Evolutionary conservation across 2,329 filamentous ascomycete species (phyloP), one percentile per base, ranked within the genome.

Genomic region (Epichloe uncinata): DNA sequence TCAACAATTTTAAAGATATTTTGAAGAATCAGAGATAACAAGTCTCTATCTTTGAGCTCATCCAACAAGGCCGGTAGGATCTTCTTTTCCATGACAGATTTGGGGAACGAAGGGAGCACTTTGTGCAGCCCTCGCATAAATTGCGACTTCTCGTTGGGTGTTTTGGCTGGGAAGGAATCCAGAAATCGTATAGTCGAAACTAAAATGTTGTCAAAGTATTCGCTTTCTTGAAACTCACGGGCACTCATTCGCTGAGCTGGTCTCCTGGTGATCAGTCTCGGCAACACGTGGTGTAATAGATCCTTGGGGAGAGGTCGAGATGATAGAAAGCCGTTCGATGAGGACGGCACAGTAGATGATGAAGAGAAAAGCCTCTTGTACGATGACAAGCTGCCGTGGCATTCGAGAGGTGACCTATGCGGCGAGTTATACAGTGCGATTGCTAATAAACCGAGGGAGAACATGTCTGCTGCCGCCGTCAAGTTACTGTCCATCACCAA

Each of bases 131-230:
- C 93, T 49, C 88, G 81, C 77, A 98, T 79, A 63, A 98, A 98
- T 51, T 89, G 84, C 6, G 84, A 77, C 64, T 98, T 98, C 62
- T 98, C 93, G 54, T 81, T 86, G 0, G 87, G 77, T 1, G 89
- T 95, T 69, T 98, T 98, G 35, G 87, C 87, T 0, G 93, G 91
- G 52, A 98, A 80, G 0, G 83, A 79, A 59, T 98, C 93, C 26
- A 98, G 72, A 61, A 98, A 98, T 12, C 93, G 86, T 54, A 98
- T 95, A 0, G 93, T 96, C 0, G 90, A 95, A 20, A 98, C 88
- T 4, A 98, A 74, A 43, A 97, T 87, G 60, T 97, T 98, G 67
- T 98, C 89, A 63, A 98, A 98, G 63, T 94, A 98, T 56, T 87
- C 83, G 60, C 89, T 94, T 65, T 96, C 81, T 62, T 98, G 93